These are phyloP conservation scores for Leccinum uliginosum DNA, from an alignment of 768 basidiomycete genomes.

Conservation along the genomic window DNA sequence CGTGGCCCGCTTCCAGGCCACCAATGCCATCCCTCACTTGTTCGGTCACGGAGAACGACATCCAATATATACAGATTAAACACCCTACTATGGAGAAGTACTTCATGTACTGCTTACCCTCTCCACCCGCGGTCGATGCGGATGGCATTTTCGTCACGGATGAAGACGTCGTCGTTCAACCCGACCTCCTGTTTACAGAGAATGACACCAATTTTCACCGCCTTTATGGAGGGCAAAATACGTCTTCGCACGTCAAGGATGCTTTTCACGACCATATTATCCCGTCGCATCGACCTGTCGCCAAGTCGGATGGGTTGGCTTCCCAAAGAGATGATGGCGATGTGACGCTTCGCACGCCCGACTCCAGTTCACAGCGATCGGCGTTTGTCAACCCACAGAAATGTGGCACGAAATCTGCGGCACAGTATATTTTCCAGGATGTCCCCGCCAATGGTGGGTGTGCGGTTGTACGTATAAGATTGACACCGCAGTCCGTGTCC, in stretches of 20 bases:
- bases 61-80: constrained; percentile 61
- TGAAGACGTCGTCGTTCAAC: constrained; percentile 58
- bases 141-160: constrained; percentile 60
- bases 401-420: constrained; percentile 88
- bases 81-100: constrained; percentile 75
- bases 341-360: background rate
- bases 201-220: constrained; percentile 96
- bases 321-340: background rate
- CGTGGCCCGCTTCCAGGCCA: constrained; percentile 75
- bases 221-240: constrained; percentile 86
- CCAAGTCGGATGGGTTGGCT: constrained; percentile 31
- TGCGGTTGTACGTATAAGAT: constrained; percentile 89
- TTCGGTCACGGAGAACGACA: constrained; percentile 44
- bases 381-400: constrained; percentile 80
- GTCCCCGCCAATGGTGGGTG: constrained; percentile 93
- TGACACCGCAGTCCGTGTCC: constrained; percentile 74
- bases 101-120: constrained; percentile 85
- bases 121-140: constrained; percentile 84
- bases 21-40: constrained; percentile 58
- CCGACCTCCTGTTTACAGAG: constrained; percentile 90
- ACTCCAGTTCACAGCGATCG: background rate
- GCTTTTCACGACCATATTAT: constrained; percentile 99
- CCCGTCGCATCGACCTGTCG: constrained; percentile 65
- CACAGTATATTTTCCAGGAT: constrained; percentile 82
- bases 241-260: constrained; percentile 84